A percentile compares a stretch with the other conserved stretches of the same genome.
phyloP scores from a whole-genome alignment of 1,284 basidiomycete species.

The Austroboletus olivaceoglutinosus region DNA sequence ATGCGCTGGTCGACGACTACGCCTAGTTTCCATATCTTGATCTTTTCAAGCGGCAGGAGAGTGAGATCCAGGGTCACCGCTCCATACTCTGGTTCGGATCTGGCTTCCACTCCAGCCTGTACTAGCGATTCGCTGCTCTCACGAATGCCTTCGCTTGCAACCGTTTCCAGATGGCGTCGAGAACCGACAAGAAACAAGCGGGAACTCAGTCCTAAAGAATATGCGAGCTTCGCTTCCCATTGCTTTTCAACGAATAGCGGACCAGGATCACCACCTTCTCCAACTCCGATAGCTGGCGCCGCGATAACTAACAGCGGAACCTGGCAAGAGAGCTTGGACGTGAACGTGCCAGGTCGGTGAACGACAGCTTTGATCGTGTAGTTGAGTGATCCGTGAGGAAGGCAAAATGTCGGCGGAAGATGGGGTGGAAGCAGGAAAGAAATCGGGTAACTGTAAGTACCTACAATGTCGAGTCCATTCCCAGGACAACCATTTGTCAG shows the following conservation, averaged over 20 bases:
- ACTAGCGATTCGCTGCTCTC: background rate
- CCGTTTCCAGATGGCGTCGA: conserved; percentile 4
- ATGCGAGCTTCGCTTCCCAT: conserved; percentile 92
- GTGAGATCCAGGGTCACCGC: conserved; percentile 79
- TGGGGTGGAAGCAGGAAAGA: conserved; percentile 83
- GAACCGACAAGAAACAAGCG: conserved; percentile 81
- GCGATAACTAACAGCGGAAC: conserved; percentile 80
- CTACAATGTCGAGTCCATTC: conserved; percentile 37
- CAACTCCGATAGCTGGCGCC: conserved; percentile 59
- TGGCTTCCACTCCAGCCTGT: conserved; percentile 4
- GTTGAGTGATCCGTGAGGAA: conserved; percentile 75
- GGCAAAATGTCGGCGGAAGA: conserved; percentile 79
- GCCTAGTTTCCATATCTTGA: conserved; percentile 79
- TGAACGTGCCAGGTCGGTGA: conserved; percentile 85
- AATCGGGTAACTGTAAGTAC: conserved; percentile 93
- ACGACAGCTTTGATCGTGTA: conserved; percentile 86
- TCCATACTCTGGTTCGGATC: conserved; percentile 37
- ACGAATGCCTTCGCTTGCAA: background rate
- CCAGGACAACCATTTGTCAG: background rate
- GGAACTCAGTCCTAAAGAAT: conserved; percentile 80
- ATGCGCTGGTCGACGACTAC: conserved; percentile 69
- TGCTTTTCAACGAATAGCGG: conserved; percentile 73
- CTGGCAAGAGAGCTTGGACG: conserved; percentile 69
- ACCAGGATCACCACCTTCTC: conserved; percentile 45
- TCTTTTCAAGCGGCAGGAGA: conserved; percentile 84